phyloP scores from a whole-genome alignment of 495 filamentous ascomycete species.

The Aspergillus sparsus region DNA sequence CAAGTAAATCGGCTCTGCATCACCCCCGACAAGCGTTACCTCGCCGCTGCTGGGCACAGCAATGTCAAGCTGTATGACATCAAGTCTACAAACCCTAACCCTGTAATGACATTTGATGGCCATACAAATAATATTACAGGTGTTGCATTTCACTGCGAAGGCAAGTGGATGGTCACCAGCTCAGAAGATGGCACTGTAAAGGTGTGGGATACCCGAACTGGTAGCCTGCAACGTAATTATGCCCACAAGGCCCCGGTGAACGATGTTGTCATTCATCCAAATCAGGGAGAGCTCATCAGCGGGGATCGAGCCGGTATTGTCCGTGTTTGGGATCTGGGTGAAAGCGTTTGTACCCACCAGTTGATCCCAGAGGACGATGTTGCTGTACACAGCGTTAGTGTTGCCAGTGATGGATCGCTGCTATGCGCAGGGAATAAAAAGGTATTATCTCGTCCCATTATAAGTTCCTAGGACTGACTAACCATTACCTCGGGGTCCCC shows the following conservation, averaged over 20 bases:
- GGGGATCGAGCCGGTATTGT: slow-evolving; percentile 94
- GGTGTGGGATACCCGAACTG: slow-evolving; percentile 95
- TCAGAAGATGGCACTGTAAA: slow-evolving; percentile 97
- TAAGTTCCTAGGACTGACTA: background rate
- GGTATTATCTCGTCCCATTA: slow-evolving; percentile 45
- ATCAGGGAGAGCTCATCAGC: slow-evolving; percentile 95
- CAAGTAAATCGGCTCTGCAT: slow-evolving; percentile 99
- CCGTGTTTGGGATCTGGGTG: slow-evolving; percentile 91
- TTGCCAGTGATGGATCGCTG: slow-evolving; percentile 89
- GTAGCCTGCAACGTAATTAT: slow-evolving; percentile 88
- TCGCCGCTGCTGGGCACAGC: slow-evolving; percentile 92
- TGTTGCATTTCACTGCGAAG: slow-evolving; percentile 95
- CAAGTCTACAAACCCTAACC: slow-evolving; percentile 91
- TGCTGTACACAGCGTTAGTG: slow-evolving; percentile 88
- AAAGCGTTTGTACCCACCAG: slow-evolving; percentile 96
- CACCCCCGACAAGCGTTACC: slow-evolving; percentile 93
- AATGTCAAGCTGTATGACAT: slow-evolving; percentile 97
- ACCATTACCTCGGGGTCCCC: background rate
- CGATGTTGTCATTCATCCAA: slow-evolving; percentile 93
- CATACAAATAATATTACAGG: slow-evolving; percentile 95
- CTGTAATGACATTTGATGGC: slow-evolving; percentile 89
- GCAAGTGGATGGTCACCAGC: slow-evolving; percentile 99
- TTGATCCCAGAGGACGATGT: slow-evolving; percentile 96
- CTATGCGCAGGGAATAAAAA: slow-evolving; percentile 95
- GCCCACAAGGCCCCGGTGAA: slow-evolving; percentile 84